A percentile compares a stretch with the other conserved stretches of the same genome.
phyloP scores from a whole-genome alignment of 2,329 filamentous ascomycete species.

The Aspergillus novofumigatus region DNA sequence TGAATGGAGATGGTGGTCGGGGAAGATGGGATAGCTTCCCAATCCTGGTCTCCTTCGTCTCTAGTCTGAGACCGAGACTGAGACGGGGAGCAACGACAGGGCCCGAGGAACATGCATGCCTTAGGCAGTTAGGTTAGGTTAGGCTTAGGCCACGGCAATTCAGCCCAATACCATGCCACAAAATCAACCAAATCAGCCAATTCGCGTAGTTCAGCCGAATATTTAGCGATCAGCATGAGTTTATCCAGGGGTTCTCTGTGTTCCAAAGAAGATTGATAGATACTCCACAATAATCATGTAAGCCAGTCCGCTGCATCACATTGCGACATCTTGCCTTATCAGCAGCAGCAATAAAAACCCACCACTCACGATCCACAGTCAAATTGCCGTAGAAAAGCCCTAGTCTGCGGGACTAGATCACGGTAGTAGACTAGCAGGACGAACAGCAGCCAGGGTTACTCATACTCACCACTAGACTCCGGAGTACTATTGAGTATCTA shows the following conservation, averaged over 20 bases:
- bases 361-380: conserved; percentile 3
- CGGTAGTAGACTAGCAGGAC: conserved; percentile 2
- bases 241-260: background rate
- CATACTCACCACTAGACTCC: no score
- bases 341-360: conserved; percentile 3
- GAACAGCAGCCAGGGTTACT: conserved; percentile 3
- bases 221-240: background rate
- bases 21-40: conserved; percentile 4
- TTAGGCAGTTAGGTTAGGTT: background rate
- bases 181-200: background rate
- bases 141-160: background rate
- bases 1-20: conserved; percentile 3
- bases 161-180: background rate
- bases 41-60: conserved; percentile 5
- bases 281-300: background rate
- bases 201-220: background rate
- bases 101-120: background rate
- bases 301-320: conserved; percentile 8
- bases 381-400: background rate
- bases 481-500: no score
- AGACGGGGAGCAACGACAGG: no score
- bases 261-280: background rate
- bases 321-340: conserved; percentile 8
- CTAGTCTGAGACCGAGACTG: background rate
- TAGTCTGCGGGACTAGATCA: background rate